Evolutionary conservation across 345 rosid species (phyloP), one percentile per base, ranked within the genome.

Genomic region (Cochlearia excelsa): DNA sequence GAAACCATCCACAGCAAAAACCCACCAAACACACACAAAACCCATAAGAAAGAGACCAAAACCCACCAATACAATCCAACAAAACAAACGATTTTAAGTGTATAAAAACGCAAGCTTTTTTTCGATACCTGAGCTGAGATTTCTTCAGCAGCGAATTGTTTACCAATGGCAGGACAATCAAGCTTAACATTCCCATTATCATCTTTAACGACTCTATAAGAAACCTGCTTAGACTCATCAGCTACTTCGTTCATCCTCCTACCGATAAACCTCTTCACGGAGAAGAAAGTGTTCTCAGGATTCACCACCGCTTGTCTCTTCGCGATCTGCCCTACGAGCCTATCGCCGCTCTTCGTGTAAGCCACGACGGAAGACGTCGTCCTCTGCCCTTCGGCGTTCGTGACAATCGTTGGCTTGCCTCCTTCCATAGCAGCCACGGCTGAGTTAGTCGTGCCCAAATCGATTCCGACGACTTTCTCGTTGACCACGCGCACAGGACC

Each of bases 371-470:
- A 90, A 2, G 99, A 96, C 23, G 99, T 90, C 41, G 99, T 94
- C 46, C 99, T 79, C 68, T 94, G 99, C 16, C 99, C 99, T 65
- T 94, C 99, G 0, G 88, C 96, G 67, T 93, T 90, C 1, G 97
- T 85, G 7, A 93, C 96, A 49, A 93, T 93, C 28, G 99, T 93
- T 2, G 96, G 97, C 67, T 94, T 87, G 23, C 99, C 99, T 54
- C 99, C 99, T 73, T 94, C 99, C 97, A 94, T 94, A 0, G 97
- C 99, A 35, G 99, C 99, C 33, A 87, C 99, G 0, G 97, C 97
- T 9, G 99, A 94, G 61, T 94, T 94, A 7, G 97, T 94, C 7
- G 99, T 94, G 34, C 99, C 99, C 58, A 87, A 63, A 75, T 94
- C 99, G 54, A 94, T 94, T 26, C 97, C 99, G 29, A 93, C 96